Evolutionary conservation across 495 filamentous ascomycete species (phyloP).

Genomic region (Emericellopsis terricola): DNA sequence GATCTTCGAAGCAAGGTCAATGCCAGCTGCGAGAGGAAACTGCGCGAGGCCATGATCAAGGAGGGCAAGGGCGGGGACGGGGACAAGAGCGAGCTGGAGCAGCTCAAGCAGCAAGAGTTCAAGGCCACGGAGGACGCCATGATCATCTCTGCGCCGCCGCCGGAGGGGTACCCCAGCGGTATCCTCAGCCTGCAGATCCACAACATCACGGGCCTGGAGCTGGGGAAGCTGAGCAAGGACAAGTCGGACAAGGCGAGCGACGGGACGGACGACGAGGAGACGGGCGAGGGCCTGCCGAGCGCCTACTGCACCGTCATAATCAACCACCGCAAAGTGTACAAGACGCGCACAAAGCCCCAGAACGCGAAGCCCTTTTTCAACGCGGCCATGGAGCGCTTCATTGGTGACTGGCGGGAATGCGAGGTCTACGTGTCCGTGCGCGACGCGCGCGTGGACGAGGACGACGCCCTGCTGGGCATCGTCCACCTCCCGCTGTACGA

Average conservation of each 20-base stretch:
- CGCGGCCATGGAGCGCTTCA: slow-evolving; percentile 51
- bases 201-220: slow-evolving; percentile 50
- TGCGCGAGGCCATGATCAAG: slow-evolving; percentile 32
- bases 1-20: slow-evolving; percentile 34
- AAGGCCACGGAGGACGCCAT: slow-evolving; percentile 31
- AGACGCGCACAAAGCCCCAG: slow-evolving; percentile 56
- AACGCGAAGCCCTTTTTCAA: slow-evolving; percentile 66
- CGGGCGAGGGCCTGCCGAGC: slow-evolving; percentile 40
- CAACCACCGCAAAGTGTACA: slow-evolving; percentile 53
- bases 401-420: slow-evolving; percentile 45
- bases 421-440: slow-evolving; percentile 48
- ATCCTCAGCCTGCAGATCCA: slow-evolving; percentile 54
- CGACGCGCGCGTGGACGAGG: slow-evolving; percentile 44
- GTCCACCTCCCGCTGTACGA: slow-evolving; percentile 43
- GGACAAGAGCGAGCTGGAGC: slow-evolving; percentile 32
- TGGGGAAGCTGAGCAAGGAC: slow-evolving; percentile 25
- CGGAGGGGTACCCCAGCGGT: slow-evolving; percentile 35
- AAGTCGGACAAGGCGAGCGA: slow-evolving; percentile 7
- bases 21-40: slow-evolving; percentile 31
- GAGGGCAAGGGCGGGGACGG: slow-evolving; percentile 22
- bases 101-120: slow-evolving; percentile 44
- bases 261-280: slow-evolving; percentile 32
- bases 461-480: slow-evolving; percentile 47
- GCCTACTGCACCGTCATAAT: slow-evolving; percentile 53
- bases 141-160: slow-evolving; percentile 41